Base-by-base conservation (phyloP, 129 eudicot genomes). In the Helichrysum umbraculigerum region DNA sequence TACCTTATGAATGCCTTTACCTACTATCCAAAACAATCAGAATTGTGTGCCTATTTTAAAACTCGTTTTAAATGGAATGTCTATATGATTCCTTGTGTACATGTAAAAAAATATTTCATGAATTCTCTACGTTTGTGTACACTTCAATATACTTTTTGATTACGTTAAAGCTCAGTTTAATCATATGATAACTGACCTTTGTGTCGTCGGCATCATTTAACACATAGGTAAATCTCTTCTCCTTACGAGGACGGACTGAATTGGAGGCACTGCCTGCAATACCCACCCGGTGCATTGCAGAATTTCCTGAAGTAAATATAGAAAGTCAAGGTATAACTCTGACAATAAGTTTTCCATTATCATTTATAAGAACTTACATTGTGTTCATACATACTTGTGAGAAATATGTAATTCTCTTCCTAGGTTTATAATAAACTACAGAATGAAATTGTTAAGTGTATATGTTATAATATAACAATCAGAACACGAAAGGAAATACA, bases 211-310 rank as follows among this genome's bases (percentile, higher is more conserved):
- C 81, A 84, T 89, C 89, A 68, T 83, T 91, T 77, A 94, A 84
- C 15, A 94, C 90, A 86, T 89, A 94, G 32, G 97, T 94, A 83
- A 94, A 83, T 81, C 93, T 94, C 88, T 91, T 94, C 88, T 91
- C 98, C 73, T 91, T 94, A 47, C 97, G 88, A 6, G 88, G 85
- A 17, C 98, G 97, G 35, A 73, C 85, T 7, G 93, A 88, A 89
- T 85, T 85, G 21, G 90, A 64, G 61, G 96, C 78, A 74, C 87
- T 91, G 82, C 96, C 96, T 65, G 97, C 88, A 84, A 96, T 89
- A 30, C 87, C 98, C 68, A 91, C 98, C 68, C 98, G 96, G 81
- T 94, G 98, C 98, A 94, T 94, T 71, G 82, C 90, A 66, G 75
- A 78, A 74, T 66, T 56, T 65, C 91, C 90, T 83, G 85, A 79